Conservation (phyloP, 495 filamentous ascomycete genomes). For the Glutinoglossum americanum region DNA sequence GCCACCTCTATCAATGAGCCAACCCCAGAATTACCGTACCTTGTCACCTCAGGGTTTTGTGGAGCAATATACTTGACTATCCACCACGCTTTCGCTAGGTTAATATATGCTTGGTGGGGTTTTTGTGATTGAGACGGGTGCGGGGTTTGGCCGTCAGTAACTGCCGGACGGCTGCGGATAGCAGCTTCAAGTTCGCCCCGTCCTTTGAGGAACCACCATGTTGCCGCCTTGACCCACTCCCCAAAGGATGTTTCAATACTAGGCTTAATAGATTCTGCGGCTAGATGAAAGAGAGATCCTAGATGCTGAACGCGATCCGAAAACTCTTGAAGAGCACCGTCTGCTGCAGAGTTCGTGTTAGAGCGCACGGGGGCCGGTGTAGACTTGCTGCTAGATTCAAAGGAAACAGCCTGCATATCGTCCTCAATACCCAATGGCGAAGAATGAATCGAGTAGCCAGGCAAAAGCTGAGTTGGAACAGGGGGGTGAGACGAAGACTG, state of each 20-base stretch:
- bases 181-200: constrained; percentile 47
- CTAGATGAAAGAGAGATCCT: constrained; percentile 42
- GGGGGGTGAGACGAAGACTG: neutral
- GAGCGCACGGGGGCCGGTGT: neutral
- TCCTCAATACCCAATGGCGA: neutral
- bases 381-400: neutral
- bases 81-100: constrained; percentile 72
- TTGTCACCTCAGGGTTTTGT: constrained; percentile 12
- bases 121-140: neutral
- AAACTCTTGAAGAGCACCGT: constrained; percentile 38
- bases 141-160: constrained; percentile 17
- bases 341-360: constrained; percentile 19
- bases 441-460: neutral
- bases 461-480: neutral
- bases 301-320: constrained; percentile 30
- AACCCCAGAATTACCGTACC: constrained; percentile 24
- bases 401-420: neutral
- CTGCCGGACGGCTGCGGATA: constrained; percentile 37
- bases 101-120: constrained; percentile 43
- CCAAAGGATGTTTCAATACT: constrained; percentile 28
- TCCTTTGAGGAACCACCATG: constrained; percentile 81
- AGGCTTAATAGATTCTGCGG: constrained; percentile 32
- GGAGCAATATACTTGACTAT: constrained; percentile 43
- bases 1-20: constrained; percentile 23
- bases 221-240: constrained; percentile 44